Evolutionary conservation across 345 rosid genomes (phyloP).

Genomic region (Eucalyptus coolabah): DNA sequence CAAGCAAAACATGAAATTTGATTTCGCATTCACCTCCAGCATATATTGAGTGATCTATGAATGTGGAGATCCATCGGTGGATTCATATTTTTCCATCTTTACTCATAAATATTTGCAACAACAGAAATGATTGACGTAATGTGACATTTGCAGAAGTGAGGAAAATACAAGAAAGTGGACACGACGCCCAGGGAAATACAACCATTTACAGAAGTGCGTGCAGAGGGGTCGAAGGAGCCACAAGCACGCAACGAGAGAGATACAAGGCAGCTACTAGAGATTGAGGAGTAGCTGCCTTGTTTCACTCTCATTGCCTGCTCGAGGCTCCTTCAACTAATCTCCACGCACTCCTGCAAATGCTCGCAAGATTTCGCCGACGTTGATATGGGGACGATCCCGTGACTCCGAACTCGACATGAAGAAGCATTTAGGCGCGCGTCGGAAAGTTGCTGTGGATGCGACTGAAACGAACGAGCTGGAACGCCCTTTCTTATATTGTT

Average conservation of each 20-base stretch:
- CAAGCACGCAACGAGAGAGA: not conserved
- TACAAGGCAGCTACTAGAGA: not conserved
- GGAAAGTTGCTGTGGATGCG: too few relatives aligned
- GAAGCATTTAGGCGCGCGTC: not conserved
- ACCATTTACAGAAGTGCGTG: not conserved
- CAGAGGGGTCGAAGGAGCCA: not conserved
- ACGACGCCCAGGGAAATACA: not conserved
- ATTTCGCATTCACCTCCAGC: not conserved
- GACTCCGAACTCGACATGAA: not conserved
- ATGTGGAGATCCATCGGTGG: not conserved
- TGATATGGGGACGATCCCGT: too few relatives aligned
- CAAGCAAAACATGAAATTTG: not conserved
- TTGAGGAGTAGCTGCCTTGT: not conserved
- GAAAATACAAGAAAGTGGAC: too few relatives aligned
- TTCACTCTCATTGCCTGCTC: not conserved
- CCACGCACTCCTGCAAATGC: not conserved
- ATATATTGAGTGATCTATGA: not conserved
- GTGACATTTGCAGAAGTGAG: not conserved
- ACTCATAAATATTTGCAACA: not conserved
- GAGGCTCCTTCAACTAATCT: not conserved
- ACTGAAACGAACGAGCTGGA: not conserved
- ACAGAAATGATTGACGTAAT: not conserved
- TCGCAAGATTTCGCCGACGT: too few relatives aligned
- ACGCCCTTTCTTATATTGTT: not conserved
- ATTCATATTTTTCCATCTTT: not conserved